These are phyloP conservation scores for Macrocybe gigantea DNA, from an alignment of 768 basidiomycete species.

Conservation along the genomic window DNA sequence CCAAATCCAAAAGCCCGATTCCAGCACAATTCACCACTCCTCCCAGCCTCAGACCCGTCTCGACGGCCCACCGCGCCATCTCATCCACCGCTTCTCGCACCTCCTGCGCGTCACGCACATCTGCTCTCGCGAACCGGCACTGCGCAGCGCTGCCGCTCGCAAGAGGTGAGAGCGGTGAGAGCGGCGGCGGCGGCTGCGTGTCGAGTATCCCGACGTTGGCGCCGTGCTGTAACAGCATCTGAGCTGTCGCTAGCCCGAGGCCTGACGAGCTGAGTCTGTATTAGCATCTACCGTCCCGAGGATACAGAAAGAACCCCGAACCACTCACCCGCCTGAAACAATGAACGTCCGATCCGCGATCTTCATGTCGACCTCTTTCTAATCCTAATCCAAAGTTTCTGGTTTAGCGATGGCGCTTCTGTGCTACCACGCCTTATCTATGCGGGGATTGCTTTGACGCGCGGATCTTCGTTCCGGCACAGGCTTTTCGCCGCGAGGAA, in stretches of 20 bases:
- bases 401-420: too few relatives aligned
- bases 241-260: conserved; percentile 48
- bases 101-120: conserved; percentile 30
- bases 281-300: neutral
- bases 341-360: conserved; percentile 46
- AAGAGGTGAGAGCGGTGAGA: conserved; percentile 13
- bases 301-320: neutral
- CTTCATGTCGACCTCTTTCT: conserved; percentile 27
- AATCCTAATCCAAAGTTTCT: too few relatives aligned
- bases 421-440: too few relatives aligned
- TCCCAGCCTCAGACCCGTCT: conserved; percentile 37
- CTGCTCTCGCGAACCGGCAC: conserved; percentile 33
- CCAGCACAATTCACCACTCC: conserved; percentile 46
- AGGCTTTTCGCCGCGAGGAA: too few relatives aligned
- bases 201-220: conserved; percentile 49
- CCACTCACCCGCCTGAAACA: conserved; percentile 49
- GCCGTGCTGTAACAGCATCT: conserved; percentile 34
- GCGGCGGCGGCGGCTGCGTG: conserved; percentile 26
- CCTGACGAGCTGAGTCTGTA: conserved; percentile 41
- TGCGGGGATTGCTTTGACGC: too few relatives aligned
- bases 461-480: too few relatives aligned
- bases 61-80: conserved; percentile 33
- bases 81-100: conserved; percentile 31
- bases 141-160: conserved; percentile 2
- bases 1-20: neutral